Evolutionary conservation across 345 rosid species (phyloP), one percentile per base, ranked within the genome.

Genomic region (Eutrema heterophyllum): DNA sequence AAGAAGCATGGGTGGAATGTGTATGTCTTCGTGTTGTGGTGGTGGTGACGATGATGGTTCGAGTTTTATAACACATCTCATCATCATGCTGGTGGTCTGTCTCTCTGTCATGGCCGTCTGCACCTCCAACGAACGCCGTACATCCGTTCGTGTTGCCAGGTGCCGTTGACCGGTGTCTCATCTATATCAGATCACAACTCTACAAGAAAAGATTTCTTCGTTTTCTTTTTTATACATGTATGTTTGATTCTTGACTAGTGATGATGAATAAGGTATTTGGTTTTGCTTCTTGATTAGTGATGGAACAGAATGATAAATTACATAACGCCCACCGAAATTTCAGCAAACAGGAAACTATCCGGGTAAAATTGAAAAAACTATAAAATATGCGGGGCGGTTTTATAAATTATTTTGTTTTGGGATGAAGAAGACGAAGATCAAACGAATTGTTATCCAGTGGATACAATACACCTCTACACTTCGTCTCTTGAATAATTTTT

Each of bases 41-140:
- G 24, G 68, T 44, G 75, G 81, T 29, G 81, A 45, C 27, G 81
- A 59, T 16, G 61, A 50, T 38, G 60, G 82, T 10, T 41, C 78
- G 0, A 71, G 50, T 74, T 40, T 73, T 26, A 0, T 67, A 7
- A 49, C 39, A 21, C 16, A 83, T 49, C 77, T 87, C 48, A 3
- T 84, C 13, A 56, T 78, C 21, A 58, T 77, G 11, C 13, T 85
- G 7, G 72, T 85, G 43, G 9, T 82, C 7, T 82, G 82, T 62
- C 81, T 87, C 32, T 64, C 80, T 43, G 6, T 84, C 65, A 52
- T 85, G 71, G 50, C 78, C 36, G 29, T 85, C 36, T 87, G 79
- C 68, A 41, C 53, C 27, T 82, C 78, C 50, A 85, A 67, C 26
- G 80, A 53, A 33, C 67, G 73, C 56, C 73, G 83, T 27, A 36